Evolutionary conservation across 495 filamentous ascomycete species (phyloP), one percentile per base, ranked within the genome.

Genomic region (Penicillium lagena): DNA sequence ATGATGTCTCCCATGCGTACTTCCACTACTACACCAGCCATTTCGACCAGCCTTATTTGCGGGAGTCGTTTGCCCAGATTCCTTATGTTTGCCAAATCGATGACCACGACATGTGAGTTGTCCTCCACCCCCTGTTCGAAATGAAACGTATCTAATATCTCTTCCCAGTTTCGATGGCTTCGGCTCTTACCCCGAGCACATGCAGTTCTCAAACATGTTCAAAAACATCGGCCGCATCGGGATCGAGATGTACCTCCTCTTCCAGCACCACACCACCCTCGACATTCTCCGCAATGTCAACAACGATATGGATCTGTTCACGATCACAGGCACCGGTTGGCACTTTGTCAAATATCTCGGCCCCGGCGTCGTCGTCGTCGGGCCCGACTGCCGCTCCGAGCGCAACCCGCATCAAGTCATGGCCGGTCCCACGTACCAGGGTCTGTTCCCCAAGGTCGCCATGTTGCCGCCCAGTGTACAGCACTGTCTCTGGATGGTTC

Each of bases 171-270:
- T 98, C 56, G 93, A 98, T 59, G 93, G 93, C n/a, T 98, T 90
- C 46, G 93, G 93, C 13, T 93, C 87, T 2, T 97, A 97, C 51
- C 93, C 93, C 1, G 90, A 96, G 48, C 95, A 98, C 55, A 96
- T 98, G 91, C 93, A 98, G 60, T 86, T 85, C 56, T 95, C 88
- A 1, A 83, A 94, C 45, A 89, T 96, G 70, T 96, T 98, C 75
- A 96, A 95, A 63, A 96, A 96, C 61, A 95, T 97, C 52, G 93
- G 93, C 17, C 85, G 93, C 15, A 84, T 98, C 27, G 94, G 88
- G n/a, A 91, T 95, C 42, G 89, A 96, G 47, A 96, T 95, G 89
- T 98, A 96, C 57, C 76, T 98, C n/a, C 81, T 98, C 13, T 98
- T 98, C 72, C 93, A 98, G 56, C 93, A 98, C 59, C 93, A 98